A percentile compares a stretch with the other conserved stretches of the same genome.
Evolutionary conservation across 306 rosid genomes (phyloP).

Genomic region (Betula pendula): DNA sequence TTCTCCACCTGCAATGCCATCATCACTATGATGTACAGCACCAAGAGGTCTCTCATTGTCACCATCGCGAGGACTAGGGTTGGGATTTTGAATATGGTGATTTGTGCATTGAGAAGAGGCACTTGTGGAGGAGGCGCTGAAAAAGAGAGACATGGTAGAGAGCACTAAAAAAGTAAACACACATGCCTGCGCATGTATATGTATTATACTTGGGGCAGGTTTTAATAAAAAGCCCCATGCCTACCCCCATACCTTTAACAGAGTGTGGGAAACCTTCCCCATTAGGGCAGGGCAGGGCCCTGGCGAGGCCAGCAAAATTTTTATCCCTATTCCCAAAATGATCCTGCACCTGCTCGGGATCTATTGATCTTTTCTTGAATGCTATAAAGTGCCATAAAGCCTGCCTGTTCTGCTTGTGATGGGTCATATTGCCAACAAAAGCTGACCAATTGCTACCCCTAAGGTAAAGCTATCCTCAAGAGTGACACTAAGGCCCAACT

Average conservation of each 20-base stretch:
- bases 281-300: background rate
- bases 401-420: background rate
- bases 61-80: background rate
- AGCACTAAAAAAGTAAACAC: background rate
- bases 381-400: background rate
- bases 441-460: background rate
- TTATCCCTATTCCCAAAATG: background rate
- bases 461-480: background rate
- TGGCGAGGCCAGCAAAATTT: background rate
- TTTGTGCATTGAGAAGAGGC: background rate
- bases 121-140: background rate
- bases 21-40: no score
- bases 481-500: background rate
- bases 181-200: background rate
- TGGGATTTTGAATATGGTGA: background rate
- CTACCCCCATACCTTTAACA: background rate
- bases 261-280: background rate
- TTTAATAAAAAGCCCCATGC: background rate
- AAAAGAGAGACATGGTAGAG: no score
- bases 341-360: background rate
- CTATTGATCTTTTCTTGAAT: background rate
- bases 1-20: background rate
- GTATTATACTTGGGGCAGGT: background rate
- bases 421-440: background rate
- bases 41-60: background rate